Conservation (phyloP, 139 green algal species). For the Coccomyxa sp. region DNA sequence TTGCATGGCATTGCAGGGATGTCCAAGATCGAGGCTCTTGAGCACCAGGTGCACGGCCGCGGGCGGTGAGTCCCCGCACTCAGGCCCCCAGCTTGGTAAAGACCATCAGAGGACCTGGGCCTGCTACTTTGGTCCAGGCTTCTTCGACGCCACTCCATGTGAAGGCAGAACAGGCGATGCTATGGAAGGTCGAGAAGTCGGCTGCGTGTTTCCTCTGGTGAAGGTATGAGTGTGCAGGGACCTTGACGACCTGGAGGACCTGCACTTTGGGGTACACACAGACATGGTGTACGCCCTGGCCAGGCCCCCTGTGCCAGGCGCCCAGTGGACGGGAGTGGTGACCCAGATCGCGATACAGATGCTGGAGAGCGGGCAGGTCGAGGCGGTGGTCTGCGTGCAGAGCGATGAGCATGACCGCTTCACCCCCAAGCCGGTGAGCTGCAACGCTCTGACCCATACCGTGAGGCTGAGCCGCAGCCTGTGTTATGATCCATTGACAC, state of each 20-base stretch:
- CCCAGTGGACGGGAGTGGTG: constrained; percentile 96
- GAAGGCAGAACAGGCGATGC: no score
- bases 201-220: no score
- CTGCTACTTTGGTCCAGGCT: no score
- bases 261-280: constrained; percentile 76
- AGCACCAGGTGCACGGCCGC: constrained; percentile 63
- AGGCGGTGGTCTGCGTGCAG: constrained; percentile 95
- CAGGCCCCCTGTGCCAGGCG: constrained; percentile 57
- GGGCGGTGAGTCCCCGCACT: constrained; percentile 18
- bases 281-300: constrained; percentile 77
- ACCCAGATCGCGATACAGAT: constrained; percentile 77
- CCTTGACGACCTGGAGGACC: constrained; percentile 63
- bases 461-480: no score
- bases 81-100: no score
- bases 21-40: constrained; percentile 61
- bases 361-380: constrained; percentile 78
- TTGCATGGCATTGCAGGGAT: constrained; percentile 47
- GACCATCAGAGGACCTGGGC: no score
- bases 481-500: no score
- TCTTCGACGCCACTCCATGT: no score
- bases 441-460: no score
- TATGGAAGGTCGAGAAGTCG: no score
- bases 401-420: constrained; percentile 79
- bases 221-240: constrained; percentile 55
- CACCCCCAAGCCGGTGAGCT: constrained; percentile 65